Conservation (phyloP, 2,329 filamentous ascomycete species). For the Daldinia eschscholtzii region DNA sequence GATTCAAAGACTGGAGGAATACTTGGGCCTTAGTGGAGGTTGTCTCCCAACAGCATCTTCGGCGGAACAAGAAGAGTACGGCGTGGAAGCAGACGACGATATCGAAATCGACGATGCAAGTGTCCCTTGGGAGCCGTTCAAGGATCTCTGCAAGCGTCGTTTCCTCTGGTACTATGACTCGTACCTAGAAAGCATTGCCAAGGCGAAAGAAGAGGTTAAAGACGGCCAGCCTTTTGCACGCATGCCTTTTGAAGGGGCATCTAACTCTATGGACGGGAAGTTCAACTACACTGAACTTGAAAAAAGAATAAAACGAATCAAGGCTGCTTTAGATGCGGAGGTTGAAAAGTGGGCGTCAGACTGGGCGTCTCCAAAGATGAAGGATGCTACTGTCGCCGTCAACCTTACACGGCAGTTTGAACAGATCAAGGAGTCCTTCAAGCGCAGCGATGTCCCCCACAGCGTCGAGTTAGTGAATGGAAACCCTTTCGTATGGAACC, state of each 20-base stretch:
- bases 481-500: slow-evolving; percentile 89
- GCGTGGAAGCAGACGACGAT: slow-evolving; percentile 65
- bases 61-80: slow-evolving; percentile 56
- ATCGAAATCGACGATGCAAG: slow-evolving; percentile 62
- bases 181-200: slow-evolving; percentile 79
- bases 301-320: slow-evolving; percentile 75
- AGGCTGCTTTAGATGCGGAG: slow-evolving; percentile 78
- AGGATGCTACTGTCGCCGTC: slow-evolving; percentile 80
- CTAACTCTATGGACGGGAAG: slow-evolving; percentile 86
- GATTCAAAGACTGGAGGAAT: slow-evolving; percentile 85
- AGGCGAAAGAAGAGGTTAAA: slow-evolving; percentile 72
- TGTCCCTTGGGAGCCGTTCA: slow-evolving; percentile 84
- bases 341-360: slow-evolving; percentile 76
- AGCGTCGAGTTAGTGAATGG: slow-evolving; percentile 80
- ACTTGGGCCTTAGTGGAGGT: slow-evolving; percentile 73
- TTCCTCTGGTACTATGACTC: slow-evolving; percentile 97
- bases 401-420: slow-evolving; percentile 88
- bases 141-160: slow-evolving; percentile 88
- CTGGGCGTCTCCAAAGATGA: slow-evolving; percentile 71
- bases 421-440: slow-evolving; percentile 82
- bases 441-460: slow-evolving; percentile 76
- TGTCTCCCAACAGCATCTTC: slow-evolving; percentile 56
- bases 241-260: slow-evolving; percentile 86
- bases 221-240: slow-evolving; percentile 75
- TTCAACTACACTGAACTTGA: slow-evolving; percentile 85